A percentile compares a stretch with the other conserved stretches of the same genome.
Conservation (phyloP, 352 stramenopile genomes). For the Globisporangium perplexum region DNA sequence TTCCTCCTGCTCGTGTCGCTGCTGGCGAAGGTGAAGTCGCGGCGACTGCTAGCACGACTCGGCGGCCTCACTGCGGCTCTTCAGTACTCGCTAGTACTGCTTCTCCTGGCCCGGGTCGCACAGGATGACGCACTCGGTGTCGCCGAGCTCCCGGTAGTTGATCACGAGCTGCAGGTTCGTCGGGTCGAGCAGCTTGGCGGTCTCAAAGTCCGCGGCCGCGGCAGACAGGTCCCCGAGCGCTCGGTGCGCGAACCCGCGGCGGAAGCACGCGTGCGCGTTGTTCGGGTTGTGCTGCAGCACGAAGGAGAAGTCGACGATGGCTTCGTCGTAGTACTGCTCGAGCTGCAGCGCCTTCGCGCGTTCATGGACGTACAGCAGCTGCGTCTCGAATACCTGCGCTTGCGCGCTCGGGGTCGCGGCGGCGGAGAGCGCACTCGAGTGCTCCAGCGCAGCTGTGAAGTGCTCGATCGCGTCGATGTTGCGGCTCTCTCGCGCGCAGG, state of each 20-base stretch:
- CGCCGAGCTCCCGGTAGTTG: constrained; percentile 74
- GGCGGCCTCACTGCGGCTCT: neutral
- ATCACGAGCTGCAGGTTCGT: constrained; percentile 63
- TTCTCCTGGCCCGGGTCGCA: constrained; percentile 64
- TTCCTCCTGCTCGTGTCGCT: too few relatives aligned
- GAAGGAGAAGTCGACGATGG: constrained; percentile 64
- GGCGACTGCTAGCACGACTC: too few relatives aligned
- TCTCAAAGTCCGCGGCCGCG: constrained; percentile 68
- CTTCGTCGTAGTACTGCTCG: constrained; percentile 61
- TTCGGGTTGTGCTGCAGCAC: constrained; percentile 66
- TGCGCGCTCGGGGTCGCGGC: neutral
- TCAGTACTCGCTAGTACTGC: constrained; percentile 18
- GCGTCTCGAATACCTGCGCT: constrained; percentile 10
- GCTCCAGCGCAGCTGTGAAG: constrained; percentile 43
- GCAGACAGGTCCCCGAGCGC: constrained; percentile 44
- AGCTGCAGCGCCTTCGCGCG: constrained; percentile 74
- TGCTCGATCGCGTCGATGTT: constrained; percentile 65
- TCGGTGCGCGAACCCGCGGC: constrained; percentile 71
- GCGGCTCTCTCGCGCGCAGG: constrained; percentile 33
- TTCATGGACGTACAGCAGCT: constrained; percentile 61
- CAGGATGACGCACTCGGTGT: constrained; percentile 67
- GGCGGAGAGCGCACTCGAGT: constrained; percentile 9
- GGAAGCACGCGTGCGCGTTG: constrained; percentile 82
- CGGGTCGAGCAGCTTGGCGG: constrained; percentile 54
- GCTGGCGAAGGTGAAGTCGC: too few relatives aligned